Evolutionary conservation across 176 grass and related monocot species (phyloP), one percentile per base, ranked within the genome.

Genomic region (Cenchrus fungigraminus): DNA sequence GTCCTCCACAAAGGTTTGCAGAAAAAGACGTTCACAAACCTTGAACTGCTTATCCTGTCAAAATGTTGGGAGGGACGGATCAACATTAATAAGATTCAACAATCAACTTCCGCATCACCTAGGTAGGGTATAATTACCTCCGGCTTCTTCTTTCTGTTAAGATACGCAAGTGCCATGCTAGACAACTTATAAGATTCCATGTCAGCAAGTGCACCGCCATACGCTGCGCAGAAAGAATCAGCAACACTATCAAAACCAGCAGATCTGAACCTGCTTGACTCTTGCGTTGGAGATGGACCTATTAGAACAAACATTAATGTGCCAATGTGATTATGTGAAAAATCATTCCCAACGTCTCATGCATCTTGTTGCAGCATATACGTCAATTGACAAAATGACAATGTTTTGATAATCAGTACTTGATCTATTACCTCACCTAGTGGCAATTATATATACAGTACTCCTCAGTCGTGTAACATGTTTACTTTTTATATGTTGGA

Each of bases 161-260:
- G 67, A 69, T 43, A 10, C 45, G 67, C 15, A 45, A 69, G 67
- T 19, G 67, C 67, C 20, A n/a, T 45, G 20, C 15, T 69, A 69
- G 67, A 43, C 8, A 45, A 9, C 16, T 40, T 5, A 1, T 69
- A 34, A 45, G 17, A 69, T 17, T 43, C 40, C 67, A 69, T 43
- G 17, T 69, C 16, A 44, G 8, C 8, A 69, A 69, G 40, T 44
- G 37, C 37, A 45, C 5, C 17, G 15, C 40, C 40, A 4, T 69
- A 69, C 0, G 40, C 40, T 8, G 2, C 15, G 0, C 8, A 45
- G 67, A 69, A 69, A 69, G 40, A 20, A 44, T 45, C 40, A 69
- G 40, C 67, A 69, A 69, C 17, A 69, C 40, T 69, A 45, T 69
- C 66, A 69, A 69, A 69, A 69, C 4, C 40, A 44, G 20, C 25